A percentile compares a stretch with the other conserved stretches of the same genome.
phyloP scores from a whole-genome alignment of 345 rosid species.

The Lumnitzera racemosa region DNA sequence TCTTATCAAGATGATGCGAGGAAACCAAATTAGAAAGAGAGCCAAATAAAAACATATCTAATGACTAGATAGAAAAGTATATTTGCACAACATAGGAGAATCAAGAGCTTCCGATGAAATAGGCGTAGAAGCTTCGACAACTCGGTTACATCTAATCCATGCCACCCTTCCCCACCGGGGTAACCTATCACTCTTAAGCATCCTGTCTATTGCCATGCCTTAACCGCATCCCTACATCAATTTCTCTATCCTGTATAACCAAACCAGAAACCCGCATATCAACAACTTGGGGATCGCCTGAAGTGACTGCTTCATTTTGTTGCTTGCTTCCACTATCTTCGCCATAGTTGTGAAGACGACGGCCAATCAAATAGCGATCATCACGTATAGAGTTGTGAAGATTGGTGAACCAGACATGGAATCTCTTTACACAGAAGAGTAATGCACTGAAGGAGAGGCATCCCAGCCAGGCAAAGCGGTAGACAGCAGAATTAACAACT shows the following conservation, averaged over 20 bases:
- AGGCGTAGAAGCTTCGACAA: no score
- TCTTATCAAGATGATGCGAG: no score
- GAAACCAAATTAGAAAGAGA: no score
- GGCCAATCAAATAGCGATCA: conserved; percentile 90
- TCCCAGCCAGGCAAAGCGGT: conserved; percentile 95
- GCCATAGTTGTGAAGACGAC: conserved; percentile 84
- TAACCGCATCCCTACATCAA: conserved; percentile 47
- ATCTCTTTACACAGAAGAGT: conserved; percentile 81
- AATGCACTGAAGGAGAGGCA: conserved; percentile 69
- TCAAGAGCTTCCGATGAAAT: no score
- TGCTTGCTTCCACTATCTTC: conserved; percentile 38
- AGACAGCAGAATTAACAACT: conserved; percentile 88
- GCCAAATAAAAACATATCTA: not conserved
- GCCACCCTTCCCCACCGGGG: no score
- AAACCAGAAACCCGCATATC: conserved; percentile 18
- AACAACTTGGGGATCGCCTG: conserved; percentile 16
- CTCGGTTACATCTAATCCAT: no score
- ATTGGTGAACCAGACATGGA: conserved; percentile 93
- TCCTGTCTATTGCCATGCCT: conserved; percentile 42
- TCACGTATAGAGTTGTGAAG: conserved; percentile 98
- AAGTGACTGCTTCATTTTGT: conserved; percentile 18
- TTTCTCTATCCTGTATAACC: conserved; percentile 36
- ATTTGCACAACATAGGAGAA: no score
- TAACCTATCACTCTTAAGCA: conserved; percentile 8
- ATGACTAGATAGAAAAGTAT: conserved; percentile 1